Evolutionary conservation across 208 protist species (phyloP).

Genomic region (Leishmania arabica): DNA sequence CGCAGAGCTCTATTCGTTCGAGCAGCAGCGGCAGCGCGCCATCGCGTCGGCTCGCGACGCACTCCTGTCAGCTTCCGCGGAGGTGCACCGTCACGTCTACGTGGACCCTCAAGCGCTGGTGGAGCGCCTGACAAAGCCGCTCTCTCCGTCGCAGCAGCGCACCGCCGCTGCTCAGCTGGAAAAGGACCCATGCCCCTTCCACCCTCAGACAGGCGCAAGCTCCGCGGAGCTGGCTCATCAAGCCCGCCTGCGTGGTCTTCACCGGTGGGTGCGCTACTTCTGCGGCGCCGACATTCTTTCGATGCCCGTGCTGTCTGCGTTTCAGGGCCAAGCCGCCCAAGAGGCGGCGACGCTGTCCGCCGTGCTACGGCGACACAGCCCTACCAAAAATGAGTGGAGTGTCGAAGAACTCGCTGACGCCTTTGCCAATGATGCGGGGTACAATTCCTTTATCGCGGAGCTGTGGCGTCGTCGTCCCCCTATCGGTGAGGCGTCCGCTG

Average conservation of each 20-base stretch:
- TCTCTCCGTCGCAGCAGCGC: conserved; percentile 9
- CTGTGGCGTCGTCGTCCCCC: conserved; percentile 28
- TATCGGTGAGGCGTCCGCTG: not conserved
- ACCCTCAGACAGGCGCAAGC: conserved; percentile 15
- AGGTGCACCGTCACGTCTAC: conserved; percentile 18
- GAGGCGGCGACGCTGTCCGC: conserved; percentile 19
- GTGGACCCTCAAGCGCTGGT: conserved; percentile 46
- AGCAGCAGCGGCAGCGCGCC: conserved; percentile 40
- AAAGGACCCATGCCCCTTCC: conserved; percentile 19
- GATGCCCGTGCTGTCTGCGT: conserved; percentile 2
- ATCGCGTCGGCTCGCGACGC: conserved; percentile 49
- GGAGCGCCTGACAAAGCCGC: conserved; percentile 36
- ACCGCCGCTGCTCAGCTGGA: conserved; percentile 1
- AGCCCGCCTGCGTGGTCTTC: conserved; percentile 25
- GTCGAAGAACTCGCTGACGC: conserved; percentile 12
- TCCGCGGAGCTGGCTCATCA: conserved; percentile 1
- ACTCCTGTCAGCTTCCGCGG: conserved; percentile 3
- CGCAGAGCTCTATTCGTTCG: conserved; percentile 47
- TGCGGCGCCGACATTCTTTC: conserved; percentile 4
- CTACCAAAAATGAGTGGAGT: conserved; percentile 23
- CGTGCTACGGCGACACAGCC: conserved; percentile 5
- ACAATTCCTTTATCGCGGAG: not conserved
- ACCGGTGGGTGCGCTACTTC: conserved; percentile 32
- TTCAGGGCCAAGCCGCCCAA: conserved; percentile 7
- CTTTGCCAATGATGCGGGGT: not conserved